Evolutionary conservation across 1,284 basidiomycete genomes (phyloP).

Genomic region (Amylostereum chailletii): DNA sequence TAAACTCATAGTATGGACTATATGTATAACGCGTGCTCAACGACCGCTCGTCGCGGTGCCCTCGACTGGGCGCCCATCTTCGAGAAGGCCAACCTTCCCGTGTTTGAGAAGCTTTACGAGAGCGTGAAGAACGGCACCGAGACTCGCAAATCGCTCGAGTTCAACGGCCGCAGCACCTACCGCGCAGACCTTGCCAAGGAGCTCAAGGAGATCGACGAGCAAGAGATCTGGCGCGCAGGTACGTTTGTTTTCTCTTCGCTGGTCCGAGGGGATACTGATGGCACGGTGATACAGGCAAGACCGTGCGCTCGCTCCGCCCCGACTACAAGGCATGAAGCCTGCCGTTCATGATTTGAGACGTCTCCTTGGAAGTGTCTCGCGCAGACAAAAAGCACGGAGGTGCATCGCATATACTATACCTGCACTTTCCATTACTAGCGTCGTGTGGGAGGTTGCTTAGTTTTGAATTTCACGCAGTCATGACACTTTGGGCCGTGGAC

Average conservation of each 20-base stretch:
- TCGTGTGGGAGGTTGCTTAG: too few species aligned
- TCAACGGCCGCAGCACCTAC: slow-evolving; percentile 91
- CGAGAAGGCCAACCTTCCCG: slow-evolving; percentile 86
- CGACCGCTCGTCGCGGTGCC: slow-evolving; percentile 96
- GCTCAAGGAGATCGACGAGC: slow-evolving; percentile 90
- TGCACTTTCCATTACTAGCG: too few species aligned
- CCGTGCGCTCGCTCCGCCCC: slow-evolving; percentile 69
- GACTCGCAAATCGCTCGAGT: slow-evolving; percentile 95
- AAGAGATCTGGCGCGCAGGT: slow-evolving; percentile 98
- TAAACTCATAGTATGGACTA: slow-evolving; percentile 81
- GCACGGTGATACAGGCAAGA: slow-evolving; percentile 43
- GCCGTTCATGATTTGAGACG: background rate
- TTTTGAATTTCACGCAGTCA: too few species aligned
- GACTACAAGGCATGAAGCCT: slow-evolving; percentile 45
- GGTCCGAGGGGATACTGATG: background rate
- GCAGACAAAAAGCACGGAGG: too few species aligned
- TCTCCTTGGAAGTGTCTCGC: background rate
- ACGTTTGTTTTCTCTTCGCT: slow-evolving; percentile 20
- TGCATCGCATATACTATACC: too few species aligned
- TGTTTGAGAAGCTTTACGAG: slow-evolving; percentile 94
- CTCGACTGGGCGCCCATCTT: slow-evolving; percentile 99
- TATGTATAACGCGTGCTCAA: slow-evolving; percentile 99
- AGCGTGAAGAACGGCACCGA: slow-evolving; percentile 93
- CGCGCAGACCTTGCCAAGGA: slow-evolving; percentile 92
- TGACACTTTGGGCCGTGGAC: too few species aligned